Percentiles rank a stretch among this genome's conserved stretches.
Conservation (phyloP, 2,329 filamentous ascomycete species). For the Fusarium redolens region DNA sequence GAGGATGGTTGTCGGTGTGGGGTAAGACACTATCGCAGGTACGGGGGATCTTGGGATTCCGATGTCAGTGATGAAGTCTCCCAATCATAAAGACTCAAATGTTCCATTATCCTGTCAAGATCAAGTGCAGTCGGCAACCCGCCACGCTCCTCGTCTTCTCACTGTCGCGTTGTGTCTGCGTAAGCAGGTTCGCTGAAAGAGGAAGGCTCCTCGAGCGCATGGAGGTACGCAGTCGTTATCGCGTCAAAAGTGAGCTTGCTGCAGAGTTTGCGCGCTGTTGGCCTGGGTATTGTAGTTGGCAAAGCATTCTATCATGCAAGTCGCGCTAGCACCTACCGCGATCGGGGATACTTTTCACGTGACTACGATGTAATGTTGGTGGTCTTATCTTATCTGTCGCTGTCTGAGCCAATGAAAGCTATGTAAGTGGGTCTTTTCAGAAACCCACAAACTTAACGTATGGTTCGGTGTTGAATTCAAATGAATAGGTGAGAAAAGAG, state of each 20-base stretch:
- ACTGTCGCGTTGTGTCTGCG: background rate
- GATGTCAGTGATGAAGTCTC: fast-evolving
- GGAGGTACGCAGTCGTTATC: fast-evolving
- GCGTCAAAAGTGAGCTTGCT: fast-evolving
- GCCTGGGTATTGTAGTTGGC: no score
- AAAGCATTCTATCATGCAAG: no score
- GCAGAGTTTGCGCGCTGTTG: fast-evolving
- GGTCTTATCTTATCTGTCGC: fast-evolving
- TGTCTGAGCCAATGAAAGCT: fast-evolving
- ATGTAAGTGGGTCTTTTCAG: fast-evolving
- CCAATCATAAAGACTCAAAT: no score
- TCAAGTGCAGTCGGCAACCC: no score
- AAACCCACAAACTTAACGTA: fast-evolving
- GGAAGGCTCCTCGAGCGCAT: fast-evolving
- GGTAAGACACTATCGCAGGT: fast-evolving
- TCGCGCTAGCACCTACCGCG: background rate
- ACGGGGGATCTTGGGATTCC: fast-evolving
- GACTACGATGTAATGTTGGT: fast-evolving
- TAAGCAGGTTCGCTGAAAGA: background rate
- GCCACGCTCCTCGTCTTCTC: background rate
- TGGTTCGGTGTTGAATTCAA: fast-evolving
- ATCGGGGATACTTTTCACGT: background rate
- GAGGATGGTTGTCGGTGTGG: background rate
- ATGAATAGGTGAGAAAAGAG: fast-evolving
- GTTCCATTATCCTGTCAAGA: background rate